A percentile compares a stretch with the other conserved stretches of the same genome.
Evolutionary conservation across 2,329 filamentous ascomycete species (phyloP).

Genomic region (Plenodomus lindquistii): DNA sequence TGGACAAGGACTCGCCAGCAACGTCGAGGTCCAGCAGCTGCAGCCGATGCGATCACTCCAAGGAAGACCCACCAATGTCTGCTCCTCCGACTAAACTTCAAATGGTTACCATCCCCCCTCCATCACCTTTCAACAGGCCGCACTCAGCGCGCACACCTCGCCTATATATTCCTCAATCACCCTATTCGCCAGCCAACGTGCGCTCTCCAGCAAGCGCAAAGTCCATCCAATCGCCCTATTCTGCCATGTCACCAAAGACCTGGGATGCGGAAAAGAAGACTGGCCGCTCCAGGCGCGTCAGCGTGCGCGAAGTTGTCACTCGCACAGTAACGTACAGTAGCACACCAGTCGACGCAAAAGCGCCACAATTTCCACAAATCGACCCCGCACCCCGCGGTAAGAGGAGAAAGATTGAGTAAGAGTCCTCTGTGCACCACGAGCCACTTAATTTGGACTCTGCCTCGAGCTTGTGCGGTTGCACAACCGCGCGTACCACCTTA

Average conservation of each 20-base stretch:
- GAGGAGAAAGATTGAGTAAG: conserved; percentile 72
- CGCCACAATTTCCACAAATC: conserved; percentile 62
- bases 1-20: conserved; percentile 37
- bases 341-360: conserved; percentile 47
- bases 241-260: conserved; percentile 74
- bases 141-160: conserved; percentile 63
- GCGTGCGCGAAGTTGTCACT: conserved; percentile 89
- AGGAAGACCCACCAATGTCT: conserved; percentile 47
- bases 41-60: conserved; percentile 40
- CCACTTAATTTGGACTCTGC: conserved; percentile 17
- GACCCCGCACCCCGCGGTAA: conserved; percentile 91
- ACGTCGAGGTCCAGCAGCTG: conserved; percentile 46
- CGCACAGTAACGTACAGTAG: conserved; percentile 87
- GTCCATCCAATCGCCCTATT: conserved; percentile 68
- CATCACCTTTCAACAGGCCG: conserved; percentile 66
- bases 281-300: conserved; percentile 62
- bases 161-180: conserved; percentile 78
- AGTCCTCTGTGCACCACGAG: conserved; percentile 16
- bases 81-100: conserved; percentile 51
- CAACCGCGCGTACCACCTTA: conserved; percentile 28
- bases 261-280: conserved; percentile 75
- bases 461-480: conserved; percentile 28
- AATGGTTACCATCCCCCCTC: conserved; percentile 63
- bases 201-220: conserved; percentile 70
- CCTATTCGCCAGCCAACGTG: conserved; percentile 63